Conservation (phyloP, 2,329 filamentous ascomycete genomes). For the Pseudogymnoascus sp. region DNA sequence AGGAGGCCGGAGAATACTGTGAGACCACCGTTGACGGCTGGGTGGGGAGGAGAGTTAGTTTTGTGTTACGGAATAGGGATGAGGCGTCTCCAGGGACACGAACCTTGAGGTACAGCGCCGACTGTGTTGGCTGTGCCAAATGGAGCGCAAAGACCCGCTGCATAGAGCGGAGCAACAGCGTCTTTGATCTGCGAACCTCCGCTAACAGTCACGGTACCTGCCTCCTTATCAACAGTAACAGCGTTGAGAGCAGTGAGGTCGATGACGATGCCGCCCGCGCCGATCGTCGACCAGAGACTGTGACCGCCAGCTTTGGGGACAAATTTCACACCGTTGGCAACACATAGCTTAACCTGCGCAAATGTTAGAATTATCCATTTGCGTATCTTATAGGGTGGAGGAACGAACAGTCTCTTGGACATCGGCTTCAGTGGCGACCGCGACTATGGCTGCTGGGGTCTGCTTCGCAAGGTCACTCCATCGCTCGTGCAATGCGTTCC, state of each 20-base stretch:
- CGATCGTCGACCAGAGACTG: constrained; percentile 25
- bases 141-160: constrained; percentile 17
- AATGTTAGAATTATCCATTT: not conserved
- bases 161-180: constrained; percentile 15
- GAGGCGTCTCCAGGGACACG: constrained; percentile 23
- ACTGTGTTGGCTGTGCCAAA: constrained; percentile 29
- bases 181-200: constrained; percentile 17
- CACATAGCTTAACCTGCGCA: not conserved
- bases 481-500: not conserved
- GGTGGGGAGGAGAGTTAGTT: constrained; percentile 47
- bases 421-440: constrained; percentile 14
- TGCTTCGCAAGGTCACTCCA: constrained; percentile 16
- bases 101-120: constrained; percentile 26
- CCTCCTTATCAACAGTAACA: constrained; percentile 17
- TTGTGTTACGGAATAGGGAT: constrained; percentile 20
- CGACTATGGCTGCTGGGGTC: constrained; percentile 16
- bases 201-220: constrained; percentile 16
- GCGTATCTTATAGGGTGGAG: not conserved
- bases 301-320: constrained; percentile 23
- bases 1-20: constrained; percentile 68
- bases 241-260: constrained; percentile 20
- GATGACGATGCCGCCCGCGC: constrained; percentile 22
- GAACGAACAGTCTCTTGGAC: constrained; percentile 16
- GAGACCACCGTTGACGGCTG: constrained; percentile 71
- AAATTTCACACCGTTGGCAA: constrained; percentile 17